Evolutionary conservation across 768 basidiomycete species (phyloP), one percentile per base, ranked within the genome.

Genomic region (Lactarius quietus): DNA sequence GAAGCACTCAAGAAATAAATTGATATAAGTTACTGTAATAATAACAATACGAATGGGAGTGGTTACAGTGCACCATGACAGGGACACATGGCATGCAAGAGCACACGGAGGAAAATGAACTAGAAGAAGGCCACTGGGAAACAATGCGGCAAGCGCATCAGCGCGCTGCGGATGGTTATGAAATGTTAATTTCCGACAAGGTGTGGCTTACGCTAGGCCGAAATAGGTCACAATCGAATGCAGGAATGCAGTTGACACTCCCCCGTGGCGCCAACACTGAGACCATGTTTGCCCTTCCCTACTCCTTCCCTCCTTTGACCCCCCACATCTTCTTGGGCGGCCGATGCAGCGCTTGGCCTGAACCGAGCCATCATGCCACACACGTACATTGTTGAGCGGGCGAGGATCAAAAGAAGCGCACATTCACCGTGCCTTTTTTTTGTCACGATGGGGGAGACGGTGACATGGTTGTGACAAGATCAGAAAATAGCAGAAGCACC

Each of bases 401-500:
- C 31, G 64, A 65, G 58, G 53, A 65, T 65, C 59, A 45, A 61
- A 55, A 56, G 59, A 65, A 65, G 57, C 17, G 17, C 23, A 51
- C 48, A 15, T 51, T 51, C 14, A 51, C 28, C n/a, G 23, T 29
- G 20, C 38, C 15, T 31, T 38, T 33, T n/a, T n/a, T 55, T 56
- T 23, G 53, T 59, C 63, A 41, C 26, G 43, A n/a, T 12, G 58
- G 45, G 45, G 17, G 33, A 55, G 63, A 59, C 63, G 63, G 59
- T 41, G 41, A 60, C 48, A 51, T 26, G 48, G 26, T 26, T 26
- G 48, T 51, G 48, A 51, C 48, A 51, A 51, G 48, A 51, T 51
- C 48, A 51, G 48, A 51, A 51, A 26, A 14, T 51, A 14, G 48
- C 48, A 51, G 48, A 51, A 51, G 48, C 48, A 15, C 48, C 48